Base-by-base conservation (phyloP, 2,329 filamentous ascomycete genomes). In the Pleomassaria siparia region DNA sequence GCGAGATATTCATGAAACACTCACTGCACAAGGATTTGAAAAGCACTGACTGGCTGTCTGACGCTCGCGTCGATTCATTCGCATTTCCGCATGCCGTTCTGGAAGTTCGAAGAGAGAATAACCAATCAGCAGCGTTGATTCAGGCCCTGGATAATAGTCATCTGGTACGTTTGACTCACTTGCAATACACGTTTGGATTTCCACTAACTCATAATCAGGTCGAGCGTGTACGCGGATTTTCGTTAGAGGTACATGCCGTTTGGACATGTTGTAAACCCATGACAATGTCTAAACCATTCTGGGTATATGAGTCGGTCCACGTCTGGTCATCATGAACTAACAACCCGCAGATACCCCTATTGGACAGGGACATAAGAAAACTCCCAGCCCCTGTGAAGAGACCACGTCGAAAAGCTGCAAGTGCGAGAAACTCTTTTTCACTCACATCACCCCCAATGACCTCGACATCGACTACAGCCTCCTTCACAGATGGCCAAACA, bases 201-300 rank as follows among this genome's bases (percentile, higher is more conserved):
- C n/a, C n/a, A 44, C 68, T 64, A 61, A 71, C 40, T 16, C 44
- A 9, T 24, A 9, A 44, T 56, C 46, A 73, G 70, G 66, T 71
- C 15, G 77, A 81, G 54, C 72, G 78, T 25, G 73, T 81, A 9
- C 71, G 75, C 26, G 78, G 77, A 4, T 81, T 81, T 54, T 80
- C 78, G 1, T 57, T 81, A 9, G 77, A 80, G 57, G 74, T 74
- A 26, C 78, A 81, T 58, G 76, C 77, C 24, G 72, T 81, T 5
- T 79, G 76, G 71, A 67, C 70, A 29, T 75, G 74, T 40, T 74
- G 71, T 55, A 72, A 72, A 48, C 73, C 76, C 2, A 57, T 50
- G 21, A 66, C 71, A 30, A 74, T 80, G 60, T 67, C 74, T 3
- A 60, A 69, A 16, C 78, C 79, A 6, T 72, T 73, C 36, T 81